Evolutionary conservation across 371 early-diverging fungal species (phyloP).

Genomic region (Mortierella sp.): DNA sequence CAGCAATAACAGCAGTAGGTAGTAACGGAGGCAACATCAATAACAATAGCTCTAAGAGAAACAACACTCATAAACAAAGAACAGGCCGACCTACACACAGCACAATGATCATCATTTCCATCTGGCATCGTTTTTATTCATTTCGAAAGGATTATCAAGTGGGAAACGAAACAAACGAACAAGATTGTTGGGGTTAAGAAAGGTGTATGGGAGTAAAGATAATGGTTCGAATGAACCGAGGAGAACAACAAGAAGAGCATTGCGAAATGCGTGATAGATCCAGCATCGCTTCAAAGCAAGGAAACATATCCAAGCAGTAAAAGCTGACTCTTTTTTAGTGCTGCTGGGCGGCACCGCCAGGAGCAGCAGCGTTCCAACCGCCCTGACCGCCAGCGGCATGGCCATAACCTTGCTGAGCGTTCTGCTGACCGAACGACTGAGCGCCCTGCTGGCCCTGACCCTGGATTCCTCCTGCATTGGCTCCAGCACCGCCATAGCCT

Average conservation of each 20-base stretch:
- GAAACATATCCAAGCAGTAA: background rate
- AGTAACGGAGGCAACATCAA: no score
- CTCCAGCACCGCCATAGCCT: conserved; percentile 29
- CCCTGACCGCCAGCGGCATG: conserved; percentile 27
- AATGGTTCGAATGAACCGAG: background rate
- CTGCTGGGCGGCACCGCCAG: conserved; percentile 38
- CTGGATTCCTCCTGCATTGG: conserved; percentile 35
- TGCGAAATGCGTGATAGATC: background rate
- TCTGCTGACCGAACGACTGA: conserved; percentile 26
- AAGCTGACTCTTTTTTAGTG: conserved; percentile 13
- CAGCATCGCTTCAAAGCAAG: background rate
- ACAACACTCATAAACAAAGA: background rate
- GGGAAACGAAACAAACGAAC: background rate
- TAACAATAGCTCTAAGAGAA: background rate
- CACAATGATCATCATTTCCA: background rate
- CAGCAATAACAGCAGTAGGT: background rate
- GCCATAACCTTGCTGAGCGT: conserved; percentile 16
- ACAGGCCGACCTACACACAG: background rate
- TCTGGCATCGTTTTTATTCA: background rate
- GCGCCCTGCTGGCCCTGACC: conserved; percentile 35
- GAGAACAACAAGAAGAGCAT: background rate
- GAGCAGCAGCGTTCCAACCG: conserved; percentile 39
- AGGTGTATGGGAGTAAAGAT: background rate
- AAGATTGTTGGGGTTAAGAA: background rate
- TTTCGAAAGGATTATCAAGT: background rate